Conservation (phyloP, 345 rosid species). For the Luvunga scandens region DNA sequence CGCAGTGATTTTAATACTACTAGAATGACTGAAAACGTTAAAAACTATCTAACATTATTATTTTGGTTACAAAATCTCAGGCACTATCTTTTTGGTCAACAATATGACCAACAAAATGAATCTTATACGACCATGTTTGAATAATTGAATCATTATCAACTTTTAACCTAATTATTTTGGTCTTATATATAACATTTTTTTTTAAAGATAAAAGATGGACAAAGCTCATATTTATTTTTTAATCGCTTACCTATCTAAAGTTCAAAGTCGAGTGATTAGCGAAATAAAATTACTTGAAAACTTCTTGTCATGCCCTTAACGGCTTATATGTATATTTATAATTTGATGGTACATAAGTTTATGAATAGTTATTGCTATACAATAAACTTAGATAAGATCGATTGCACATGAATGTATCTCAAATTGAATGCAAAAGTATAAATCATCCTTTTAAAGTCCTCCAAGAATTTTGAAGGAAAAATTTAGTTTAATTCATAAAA, state of each 20-base stretch:
- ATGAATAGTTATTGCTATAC: not conserved
- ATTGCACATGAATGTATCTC: not conserved
- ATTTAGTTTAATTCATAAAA: not conserved
- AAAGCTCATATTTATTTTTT: too few relatives aligned
- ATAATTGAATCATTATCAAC: conserved; percentile 1
- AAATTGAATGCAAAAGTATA: not conserved
- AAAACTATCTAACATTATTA: not conserved
- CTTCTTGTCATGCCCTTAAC: rapidly evolving
- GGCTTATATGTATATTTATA: too few relatives aligned
- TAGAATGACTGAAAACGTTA: not conserved
- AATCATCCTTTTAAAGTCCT: not conserved
- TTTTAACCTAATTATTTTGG: not conserved
- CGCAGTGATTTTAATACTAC: not conserved
- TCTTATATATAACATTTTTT: not conserved
- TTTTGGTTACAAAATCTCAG: not conserved
- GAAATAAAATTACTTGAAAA: too few relatives aligned
- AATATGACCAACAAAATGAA: not conserved
- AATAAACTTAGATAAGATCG: not conserved
- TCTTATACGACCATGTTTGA: not conserved
- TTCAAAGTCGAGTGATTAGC: rapidly evolving
- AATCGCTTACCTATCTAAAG: too few relatives aligned
- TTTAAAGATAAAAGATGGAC: too few relatives aligned
- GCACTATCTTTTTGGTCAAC: not conserved
- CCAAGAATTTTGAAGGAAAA: not conserved
- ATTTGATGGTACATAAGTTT: not conserved